phyloP scores from a whole-genome alignment of 139 green algal genomes.

The Gonium pectorale region DNA sequence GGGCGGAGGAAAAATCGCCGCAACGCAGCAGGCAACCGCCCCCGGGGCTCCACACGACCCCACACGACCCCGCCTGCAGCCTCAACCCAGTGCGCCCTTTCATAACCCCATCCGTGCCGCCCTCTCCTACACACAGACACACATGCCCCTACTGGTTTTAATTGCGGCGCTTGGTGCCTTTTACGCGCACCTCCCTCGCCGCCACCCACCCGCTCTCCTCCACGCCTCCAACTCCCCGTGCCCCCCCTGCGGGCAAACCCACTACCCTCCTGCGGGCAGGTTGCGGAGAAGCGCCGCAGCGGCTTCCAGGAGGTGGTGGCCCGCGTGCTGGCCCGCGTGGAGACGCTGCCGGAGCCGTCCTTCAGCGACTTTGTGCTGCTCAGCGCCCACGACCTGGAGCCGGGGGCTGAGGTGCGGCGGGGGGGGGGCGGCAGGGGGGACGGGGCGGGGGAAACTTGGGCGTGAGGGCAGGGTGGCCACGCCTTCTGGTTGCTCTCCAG shows the following conservation, averaged over 20 bases:
- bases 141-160: too few species aligned
- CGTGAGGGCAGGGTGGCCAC: not conserved
- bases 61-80: too few species aligned
- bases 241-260: too few species aligned
- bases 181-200: too few species aligned
- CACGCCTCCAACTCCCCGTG: not conserved
- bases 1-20: not conserved
- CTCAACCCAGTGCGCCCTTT: too few species aligned
- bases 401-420: not conserved
- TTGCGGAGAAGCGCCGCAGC: conserved; percentile 43
- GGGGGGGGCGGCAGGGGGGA: not conserved
- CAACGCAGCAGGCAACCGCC: too few species aligned
- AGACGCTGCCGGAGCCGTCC: conserved; percentile 3
- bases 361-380: conserved; percentile 41
- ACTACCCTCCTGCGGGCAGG: not conserved
- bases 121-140: too few species aligned
- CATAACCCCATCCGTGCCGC: too few species aligned
- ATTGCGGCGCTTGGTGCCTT: too few species aligned
- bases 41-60: too few species aligned
- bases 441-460: not conserved
- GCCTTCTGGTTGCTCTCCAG: not conserved
- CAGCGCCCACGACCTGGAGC: not conserved
- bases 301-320: conserved; percentile 49
- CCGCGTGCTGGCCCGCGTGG: not conserved
- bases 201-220: too few species aligned